Base-by-base conservation (phyloP, 2,329 filamentous ascomycete genomes). In the Simplicillium sp. region DNA sequence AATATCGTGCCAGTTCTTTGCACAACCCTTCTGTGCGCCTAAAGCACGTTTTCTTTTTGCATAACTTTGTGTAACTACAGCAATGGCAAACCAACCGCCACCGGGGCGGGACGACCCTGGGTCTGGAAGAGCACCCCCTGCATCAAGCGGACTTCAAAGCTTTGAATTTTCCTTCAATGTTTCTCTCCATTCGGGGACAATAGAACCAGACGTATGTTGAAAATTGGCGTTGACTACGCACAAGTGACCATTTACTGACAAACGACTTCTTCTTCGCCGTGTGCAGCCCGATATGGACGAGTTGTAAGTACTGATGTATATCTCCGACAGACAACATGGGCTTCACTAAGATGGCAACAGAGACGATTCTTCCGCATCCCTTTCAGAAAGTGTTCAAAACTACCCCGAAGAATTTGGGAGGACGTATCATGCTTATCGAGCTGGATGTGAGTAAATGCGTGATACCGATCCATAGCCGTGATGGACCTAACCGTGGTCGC, bases 371-470 rank as follows among this genome's bases (percentile, higher is more conserved):
- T 65, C 62, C 1, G 54, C 58, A 33, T 66, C 65, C 12, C 47
- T 67, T 34, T 57, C 62, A 9, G 64, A 67, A 29, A 66, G 64
- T 45, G 57, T 67, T n/a, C 54, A 55, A 43, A 54, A 60, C 41
- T 67, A 63, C 14, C 64, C 65, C 1, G 57, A 61, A 39, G 59
- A 64, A 44, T 67, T 66, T 44, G 67, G 67, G 11, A 59, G 67
- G 25, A 70, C 65, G 3, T 71, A 68, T 50, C 66, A 70, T 47
- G 65, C 66, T 3, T 71, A 68, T 43, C 58, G 58, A 42, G 65
- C 66, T 36, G 67, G 67, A 16, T 70, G 67, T 70, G 54, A 48
- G 66, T 60, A 1, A 6, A 2, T 16, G 20, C 9, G 5, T 25
- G 20, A 7, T n/a, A 4, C 16, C 29, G 13, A 16, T 28, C 15